These are phyloP conservation scores for Thymus quinquecostatus DNA, from an alignment of 257 asterid genomes.

Conservation along the genomic window DNA sequence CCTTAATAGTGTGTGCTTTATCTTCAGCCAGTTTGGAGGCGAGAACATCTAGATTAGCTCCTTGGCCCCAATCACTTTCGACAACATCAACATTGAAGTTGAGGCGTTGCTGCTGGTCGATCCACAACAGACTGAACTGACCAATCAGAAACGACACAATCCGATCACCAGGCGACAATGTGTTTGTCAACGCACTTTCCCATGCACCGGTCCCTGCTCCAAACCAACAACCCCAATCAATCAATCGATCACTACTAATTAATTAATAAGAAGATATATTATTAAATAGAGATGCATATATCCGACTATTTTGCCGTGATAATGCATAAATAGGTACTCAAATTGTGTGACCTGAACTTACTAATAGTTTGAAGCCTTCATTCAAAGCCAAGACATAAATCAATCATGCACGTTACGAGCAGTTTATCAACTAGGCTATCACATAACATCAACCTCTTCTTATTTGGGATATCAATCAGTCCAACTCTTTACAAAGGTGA, in stretches of 20 bases:
- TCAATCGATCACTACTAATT: not conserved
- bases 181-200: constrained; percentile 99
- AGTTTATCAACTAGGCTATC: not conserved
- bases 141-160: constrained; percentile 87
- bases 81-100: constrained; percentile 89
- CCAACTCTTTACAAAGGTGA: no score
- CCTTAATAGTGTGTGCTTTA: constrained; percentile 80
- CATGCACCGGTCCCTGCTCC: constrained; percentile 96
- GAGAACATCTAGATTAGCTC: constrained; percentile 80
- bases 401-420: not conserved
- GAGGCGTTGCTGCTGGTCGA: constrained; percentile 96
- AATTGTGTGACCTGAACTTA: no score
- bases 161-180: constrained; percentile 91
- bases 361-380: no score
- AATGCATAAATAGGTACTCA: no score
- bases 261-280: no score
- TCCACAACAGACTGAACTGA: constrained; percentile 98
- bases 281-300: no score
- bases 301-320: no score
- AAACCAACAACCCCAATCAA: no score
- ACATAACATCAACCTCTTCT: no score
- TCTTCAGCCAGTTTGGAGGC: constrained; percentile 85
- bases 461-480: no score
- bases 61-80: constrained; percentile 96
- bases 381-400: no score